Conservation (phyloP, 2,329 filamentous ascomycete species). For the Alternaria gaisen region DNA sequence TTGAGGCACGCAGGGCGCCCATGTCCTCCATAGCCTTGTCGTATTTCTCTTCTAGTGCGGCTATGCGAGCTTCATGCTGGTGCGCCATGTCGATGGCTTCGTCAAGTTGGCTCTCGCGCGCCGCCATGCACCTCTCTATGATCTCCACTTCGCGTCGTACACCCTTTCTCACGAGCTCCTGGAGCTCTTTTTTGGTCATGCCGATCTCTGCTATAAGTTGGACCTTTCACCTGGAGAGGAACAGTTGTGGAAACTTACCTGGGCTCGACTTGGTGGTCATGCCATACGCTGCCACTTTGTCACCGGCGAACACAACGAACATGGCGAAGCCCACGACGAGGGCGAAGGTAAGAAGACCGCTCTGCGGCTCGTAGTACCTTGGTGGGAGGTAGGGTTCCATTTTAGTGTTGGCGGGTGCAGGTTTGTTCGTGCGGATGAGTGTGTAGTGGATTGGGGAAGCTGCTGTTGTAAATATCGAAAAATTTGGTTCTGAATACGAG, state of each 20-base stretch:
- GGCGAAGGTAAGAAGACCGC: neutral
- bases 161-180: neutral
- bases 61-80: constrained; percentile 3
- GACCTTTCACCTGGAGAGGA: neutral
- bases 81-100: constrained; percentile 1
- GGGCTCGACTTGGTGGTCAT: neutral
- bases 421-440: neutral
- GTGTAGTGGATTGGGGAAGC: neutral
- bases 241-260: neutral
- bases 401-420: neutral
- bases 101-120: neutral
- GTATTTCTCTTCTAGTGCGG: neutral
- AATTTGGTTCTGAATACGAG: neutral
- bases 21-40: constrained; percentile 3
- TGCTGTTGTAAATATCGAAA: neutral
- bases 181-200: neutral
- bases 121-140: neutral
- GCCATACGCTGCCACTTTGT: neutral
- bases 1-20: constrained; percentile 2
- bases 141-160: neutral
- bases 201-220: neutral
- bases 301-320: neutral
- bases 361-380: neutral
- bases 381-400: constrained; percentile 6
- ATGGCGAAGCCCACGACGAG: neutral